Conservation (phyloP, 108 stramenopile genomes). For the Skeletonema costatum region DNA sequence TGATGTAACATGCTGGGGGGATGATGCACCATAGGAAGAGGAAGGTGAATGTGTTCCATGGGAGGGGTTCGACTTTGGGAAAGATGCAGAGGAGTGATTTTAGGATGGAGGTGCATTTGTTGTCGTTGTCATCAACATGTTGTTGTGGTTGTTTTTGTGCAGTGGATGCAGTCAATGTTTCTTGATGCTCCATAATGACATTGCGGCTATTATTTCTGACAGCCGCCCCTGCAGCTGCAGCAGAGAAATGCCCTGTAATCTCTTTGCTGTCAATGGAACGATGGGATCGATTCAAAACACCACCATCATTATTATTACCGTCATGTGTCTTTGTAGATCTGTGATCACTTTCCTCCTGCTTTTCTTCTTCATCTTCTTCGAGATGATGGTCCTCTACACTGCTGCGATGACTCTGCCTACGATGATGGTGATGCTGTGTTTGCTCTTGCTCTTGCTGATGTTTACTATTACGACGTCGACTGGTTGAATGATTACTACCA, state of each 20-base stretch:
- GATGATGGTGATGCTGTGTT: too few relatives aligned
- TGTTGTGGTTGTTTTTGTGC: background rate
- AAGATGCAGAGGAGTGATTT: slow-evolving; percentile 24
- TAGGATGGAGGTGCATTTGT: background rate
- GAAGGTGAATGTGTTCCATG: slow-evolving; percentile 27
- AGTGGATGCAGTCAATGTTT: too few relatives aligned
- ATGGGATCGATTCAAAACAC: too few relatives aligned
- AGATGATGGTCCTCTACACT: too few relatives aligned
- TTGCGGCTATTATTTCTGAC: background rate
- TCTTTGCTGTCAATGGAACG: background rate
- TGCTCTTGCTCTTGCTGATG: background rate
- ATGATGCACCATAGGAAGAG: slow-evolving; percentile 25
- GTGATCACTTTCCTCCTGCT: too few relatives aligned
- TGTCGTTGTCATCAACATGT: background rate
- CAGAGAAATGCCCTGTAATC: too few relatives aligned
- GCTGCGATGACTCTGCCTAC: too few relatives aligned
- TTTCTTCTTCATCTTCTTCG: too few relatives aligned
- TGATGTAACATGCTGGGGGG: slow-evolving; percentile 25
- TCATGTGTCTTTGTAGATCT: too few relatives aligned
- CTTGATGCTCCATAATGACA: background rate
- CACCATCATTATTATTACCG: too few relatives aligned
- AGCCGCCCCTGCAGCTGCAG: too few relatives aligned
- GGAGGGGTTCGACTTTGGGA: slow-evolving; percentile 46
- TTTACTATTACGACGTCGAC: background rate
- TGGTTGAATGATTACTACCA: background rate